Base-by-base conservation (phyloP, 2,329 filamentous ascomycete species). In the Fusarium armeniacum region DNA sequence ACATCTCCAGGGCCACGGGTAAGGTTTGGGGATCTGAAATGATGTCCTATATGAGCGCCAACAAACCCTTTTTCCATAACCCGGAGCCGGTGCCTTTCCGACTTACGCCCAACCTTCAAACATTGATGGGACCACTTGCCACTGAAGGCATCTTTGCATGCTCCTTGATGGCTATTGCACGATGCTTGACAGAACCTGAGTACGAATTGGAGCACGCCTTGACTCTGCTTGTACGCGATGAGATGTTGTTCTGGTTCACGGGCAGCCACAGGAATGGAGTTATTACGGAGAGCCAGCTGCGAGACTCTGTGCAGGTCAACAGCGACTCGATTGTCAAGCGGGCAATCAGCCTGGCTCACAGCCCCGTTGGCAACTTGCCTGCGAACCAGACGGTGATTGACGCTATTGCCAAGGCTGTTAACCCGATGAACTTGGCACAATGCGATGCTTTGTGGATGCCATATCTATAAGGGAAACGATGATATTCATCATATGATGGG, bases 311-410 rank as follows among this genome's bases (percentile, higher is more conserved):
- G 35, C 90, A 94, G 81, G 84, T 87, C 55, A 99, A 99, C 79
- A 93, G 91, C 72, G 94, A 98, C 63, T 87, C 93, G 72, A 94
- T 99, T 62, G 94, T 98, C 54, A 97, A 97, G 84, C 89, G 94
- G 66, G 95, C 95, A 5, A 87, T 94, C 69, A 93, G 90, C 76
- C 84, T 99, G 58, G 95, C 95, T 2, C 92, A 93, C 75, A 86
- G 85, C 67, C 92, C 92, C 0, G 88, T 89, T 33, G 90, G 92
- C 69, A 95, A 94, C 76, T 82, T 99, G 73, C 96, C 96, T 9
- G 95, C 95, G 26, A 97, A 97, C 80, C 96, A 99, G 85, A 98
- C 95, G 41, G 93, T 97, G 32, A 95, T 99, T 76, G 96, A 99
- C 81, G 82, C 97, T 67, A 92, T 99, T 67, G 92, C 92, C n/a